phyloP scores from a whole-genome alignment of 2,329 filamentous ascomycete genomes.

The Massarina eburnea region DNA sequence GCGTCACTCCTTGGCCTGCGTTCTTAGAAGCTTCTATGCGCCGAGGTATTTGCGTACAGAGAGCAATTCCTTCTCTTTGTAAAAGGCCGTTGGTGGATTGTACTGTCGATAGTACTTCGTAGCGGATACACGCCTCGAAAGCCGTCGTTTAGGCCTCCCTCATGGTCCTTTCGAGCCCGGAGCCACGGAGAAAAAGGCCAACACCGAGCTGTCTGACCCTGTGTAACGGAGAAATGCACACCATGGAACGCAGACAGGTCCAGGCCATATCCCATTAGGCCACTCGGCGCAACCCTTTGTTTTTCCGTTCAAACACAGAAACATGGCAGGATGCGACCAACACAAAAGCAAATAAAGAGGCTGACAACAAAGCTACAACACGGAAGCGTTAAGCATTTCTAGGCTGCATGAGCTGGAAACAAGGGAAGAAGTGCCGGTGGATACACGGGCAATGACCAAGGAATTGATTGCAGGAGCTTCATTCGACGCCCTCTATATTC shows the following conservation, averaged over 20 bases:
- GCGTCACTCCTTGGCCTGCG: conserved; percentile 51
- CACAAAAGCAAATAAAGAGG: conserved; percentile 5
- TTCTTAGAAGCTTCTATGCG: conserved; percentile 55
- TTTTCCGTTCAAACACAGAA: background rate
- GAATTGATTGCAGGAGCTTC: conserved; percentile 23
- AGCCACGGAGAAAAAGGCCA: no score
- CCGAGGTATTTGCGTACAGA: conserved; percentile 33
- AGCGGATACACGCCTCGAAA: no score
- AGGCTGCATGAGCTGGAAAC: conserved; percentile 9
- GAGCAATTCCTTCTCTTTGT: conserved; percentile 25
- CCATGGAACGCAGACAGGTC: no score
- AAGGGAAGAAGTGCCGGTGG: conserved; percentile 28
- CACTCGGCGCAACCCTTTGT: conserved; percentile 5
- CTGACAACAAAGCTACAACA: conserved; percentile 5
- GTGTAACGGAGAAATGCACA: no score
- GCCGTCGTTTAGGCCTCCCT: no score
- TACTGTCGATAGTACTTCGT: no score
- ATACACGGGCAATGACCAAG: conserved; percentile 25
- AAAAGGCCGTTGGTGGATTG: no score
- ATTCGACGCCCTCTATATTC: conserved; percentile 10
- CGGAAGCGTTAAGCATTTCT: background rate
- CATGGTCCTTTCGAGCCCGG: no score
- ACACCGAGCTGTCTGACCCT: no score
- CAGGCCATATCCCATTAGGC: no score
- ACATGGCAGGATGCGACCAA: conserved; percentile 5